Base-by-base conservation (phyloP, 768 basidiomycete genomes). In the Pleurotus salmoneostramineus region DNA sequence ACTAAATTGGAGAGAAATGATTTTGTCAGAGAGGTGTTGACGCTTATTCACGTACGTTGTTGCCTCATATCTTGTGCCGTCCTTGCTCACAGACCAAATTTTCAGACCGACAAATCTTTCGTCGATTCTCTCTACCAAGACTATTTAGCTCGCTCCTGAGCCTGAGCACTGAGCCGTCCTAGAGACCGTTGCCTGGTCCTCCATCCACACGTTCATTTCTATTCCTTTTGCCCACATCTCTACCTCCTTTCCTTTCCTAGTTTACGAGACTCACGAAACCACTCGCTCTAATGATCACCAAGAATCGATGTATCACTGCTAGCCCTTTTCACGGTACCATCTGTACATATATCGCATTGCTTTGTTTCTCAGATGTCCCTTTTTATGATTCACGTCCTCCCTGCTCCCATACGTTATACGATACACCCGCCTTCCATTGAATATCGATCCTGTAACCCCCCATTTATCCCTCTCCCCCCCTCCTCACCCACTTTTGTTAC, bases 51-150 rank as follows among this genome's bases (percentile, higher is more conserved):
- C 66, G 85, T 87, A 55, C 61, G 83, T 74, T 40, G 14, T 61
- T 37, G 31, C 43, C 36, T 32, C 48, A 34, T 12, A 37, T 33
- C 56, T 6, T 14, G 36, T 42, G 35, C 14, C 33, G 50, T 46
- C 40, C 57, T 46, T 34, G 45, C 27, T 36, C 27, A 32, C 60
- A 45, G 65, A 51, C 49, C 57, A 58, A 55, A 15, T 35, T 12
- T 40, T 11, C 63, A 89, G 88, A 87, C 80, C 56, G 83, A 89
- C 72, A 77, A 81, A 62, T 69, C 74, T 12, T 90, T 89, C 63
- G 85, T 85, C 58, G 85, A 90, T 61, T 69, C 72, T 40, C 75
- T 88, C 47, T 86, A 77, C 73, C 75, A 72, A 58, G 79, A 82
- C 45, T 88, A 87, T 33, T 5, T 56, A 15, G 12, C 37, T 31